Evolutionary conservation across 352 stramenopile genomes (phyloP).

Genomic region (Thraustochytrium sp.): DNA sequence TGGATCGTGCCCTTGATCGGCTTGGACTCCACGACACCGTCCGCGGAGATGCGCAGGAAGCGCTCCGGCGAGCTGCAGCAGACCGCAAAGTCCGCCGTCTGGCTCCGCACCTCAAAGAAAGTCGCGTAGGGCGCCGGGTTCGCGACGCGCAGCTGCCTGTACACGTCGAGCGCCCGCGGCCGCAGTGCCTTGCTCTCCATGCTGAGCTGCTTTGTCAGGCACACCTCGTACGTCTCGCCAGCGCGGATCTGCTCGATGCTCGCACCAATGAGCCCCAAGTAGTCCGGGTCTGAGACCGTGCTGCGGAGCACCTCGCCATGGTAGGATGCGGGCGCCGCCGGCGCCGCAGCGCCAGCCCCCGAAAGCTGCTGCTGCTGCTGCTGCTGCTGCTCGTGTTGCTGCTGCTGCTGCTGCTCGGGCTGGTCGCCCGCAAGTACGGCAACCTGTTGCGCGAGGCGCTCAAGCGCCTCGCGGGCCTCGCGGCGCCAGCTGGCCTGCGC

Average conservation of each 20-base stretch:
- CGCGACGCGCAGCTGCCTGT: constrained; percentile 71
- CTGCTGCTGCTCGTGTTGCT: too few relatives aligned
- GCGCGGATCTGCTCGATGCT: constrained; percentile 80
- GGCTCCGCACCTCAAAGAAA: constrained; percentile 62
- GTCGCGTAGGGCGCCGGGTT: constrained; percentile 91
- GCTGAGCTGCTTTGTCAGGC: constrained; percentile 86
- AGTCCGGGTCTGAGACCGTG: constrained; percentile 58
- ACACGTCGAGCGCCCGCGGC: constrained; percentile 68
- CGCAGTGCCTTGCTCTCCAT: constrained; percentile 47
- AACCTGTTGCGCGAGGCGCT: not conserved
- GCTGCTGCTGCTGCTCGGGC: too few relatives aligned
- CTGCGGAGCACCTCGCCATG: too few relatives aligned
- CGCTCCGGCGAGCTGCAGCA: constrained; percentile 92
- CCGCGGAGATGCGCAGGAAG: constrained; percentile 70
- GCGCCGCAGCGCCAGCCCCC: not conserved
- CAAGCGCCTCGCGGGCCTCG: not conserved
- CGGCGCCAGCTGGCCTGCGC: constrained; percentile 16
- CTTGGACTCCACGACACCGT: constrained; percentile 77
- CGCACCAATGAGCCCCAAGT: constrained; percentile 71
- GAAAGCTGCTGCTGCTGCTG: too few relatives aligned
- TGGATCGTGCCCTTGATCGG: constrained; percentile 77
- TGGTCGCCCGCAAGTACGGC: not conserved
- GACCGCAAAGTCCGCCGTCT: constrained; percentile 66
- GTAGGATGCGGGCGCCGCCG: too few relatives aligned
- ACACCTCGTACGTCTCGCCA: constrained; percentile 92